Conservation (phyloP, 495 filamentous ascomycete species). For the Rhizodiscina lignyota region DNA sequence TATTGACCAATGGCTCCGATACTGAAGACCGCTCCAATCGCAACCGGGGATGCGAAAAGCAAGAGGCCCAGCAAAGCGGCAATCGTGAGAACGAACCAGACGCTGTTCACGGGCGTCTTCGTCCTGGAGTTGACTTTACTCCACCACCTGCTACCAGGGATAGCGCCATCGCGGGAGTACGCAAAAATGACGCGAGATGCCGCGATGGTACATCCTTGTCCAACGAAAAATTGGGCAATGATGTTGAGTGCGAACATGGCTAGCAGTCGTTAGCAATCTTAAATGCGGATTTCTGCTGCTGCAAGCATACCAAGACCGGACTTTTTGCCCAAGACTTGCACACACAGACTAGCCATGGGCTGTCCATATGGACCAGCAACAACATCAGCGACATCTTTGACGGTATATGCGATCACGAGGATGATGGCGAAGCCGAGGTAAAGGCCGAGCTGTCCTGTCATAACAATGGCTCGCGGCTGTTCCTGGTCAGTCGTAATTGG, state of each 20-base stretch:
- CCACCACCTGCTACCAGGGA: slow-evolving; percentile 40
- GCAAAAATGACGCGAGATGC: slow-evolving; percentile 66
- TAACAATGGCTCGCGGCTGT: slow-evolving; percentile 56
- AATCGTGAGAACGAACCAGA: slow-evolving; percentile 52
- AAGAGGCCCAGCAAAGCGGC: slow-evolving; percentile 49
- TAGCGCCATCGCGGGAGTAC: slow-evolving; percentile 64
- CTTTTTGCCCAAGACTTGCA: slow-evolving; percentile 51
- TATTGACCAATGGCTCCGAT: slow-evolving; percentile 63
- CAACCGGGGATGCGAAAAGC: slow-evolving; percentile 47
- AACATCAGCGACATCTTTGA: slow-evolving; percentile 45
- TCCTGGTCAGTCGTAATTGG: too few relatives aligned
- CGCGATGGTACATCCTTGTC: slow-evolving; percentile 70
- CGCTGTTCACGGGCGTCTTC: slow-evolving; percentile 60
- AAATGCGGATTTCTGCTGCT: too few relatives aligned
- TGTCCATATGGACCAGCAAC: slow-evolving; percentile 55
- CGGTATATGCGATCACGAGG: slow-evolving; percentile 63
- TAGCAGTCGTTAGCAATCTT: too few relatives aligned
- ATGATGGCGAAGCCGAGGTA: slow-evolving; percentile 60
- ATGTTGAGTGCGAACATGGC: slow-evolving; percentile 55
- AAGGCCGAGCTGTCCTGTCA: slow-evolving; percentile 52
- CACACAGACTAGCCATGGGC: slow-evolving; percentile 59
- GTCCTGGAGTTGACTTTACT: slow-evolving; percentile 51
- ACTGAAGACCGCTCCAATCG: slow-evolving; percentile 59
- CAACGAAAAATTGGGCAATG: slow-evolving; percentile 64
- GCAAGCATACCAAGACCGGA: too few relatives aligned